These are phyloP conservation scores for Blastocystis sp. DNA, from an alignment of 352 stramenopile genomes.

Conservation along the genomic window DNA sequence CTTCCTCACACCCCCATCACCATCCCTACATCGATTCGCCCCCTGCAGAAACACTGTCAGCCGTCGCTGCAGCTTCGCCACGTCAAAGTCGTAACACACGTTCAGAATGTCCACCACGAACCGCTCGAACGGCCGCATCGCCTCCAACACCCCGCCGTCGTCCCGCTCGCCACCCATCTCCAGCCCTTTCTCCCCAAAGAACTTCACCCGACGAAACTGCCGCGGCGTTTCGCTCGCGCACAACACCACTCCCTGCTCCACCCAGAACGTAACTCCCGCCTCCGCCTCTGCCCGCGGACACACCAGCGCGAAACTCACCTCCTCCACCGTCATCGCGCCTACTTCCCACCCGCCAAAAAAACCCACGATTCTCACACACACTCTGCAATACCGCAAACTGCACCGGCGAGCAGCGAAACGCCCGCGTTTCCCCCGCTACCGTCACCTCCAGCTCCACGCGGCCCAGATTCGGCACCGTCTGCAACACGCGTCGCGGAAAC, in stretches of 20 bases:
- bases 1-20: background rate
- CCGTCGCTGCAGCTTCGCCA: background rate
- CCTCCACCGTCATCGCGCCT: background rate
- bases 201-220: background rate
- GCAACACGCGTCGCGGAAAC: background rate
- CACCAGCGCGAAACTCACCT: background rate
- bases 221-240: background rate
- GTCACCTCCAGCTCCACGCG: background rate
- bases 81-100: background rate
- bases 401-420: background rate
- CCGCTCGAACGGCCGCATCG: background rate
- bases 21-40: background rate
- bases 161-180: background rate
- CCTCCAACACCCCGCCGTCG: background rate
- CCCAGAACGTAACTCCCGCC: background rate
- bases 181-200: background rate
- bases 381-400: background rate
- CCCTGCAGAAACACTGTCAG: slow-evolving; percentile 25
- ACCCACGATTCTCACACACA: background rate
- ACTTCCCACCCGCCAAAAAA: background rate
- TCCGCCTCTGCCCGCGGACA: background rate
- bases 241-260: background rate
- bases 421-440: background rate
- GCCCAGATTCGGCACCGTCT: background rate
- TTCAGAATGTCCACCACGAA: slow-evolving; percentile 5